A percentile compares a stretch with the other conserved stretches of the same genome.
phyloP scores from a whole-genome alignment of 2,329 filamentous ascomycete genomes.

The Penicillium italicum region DNA sequence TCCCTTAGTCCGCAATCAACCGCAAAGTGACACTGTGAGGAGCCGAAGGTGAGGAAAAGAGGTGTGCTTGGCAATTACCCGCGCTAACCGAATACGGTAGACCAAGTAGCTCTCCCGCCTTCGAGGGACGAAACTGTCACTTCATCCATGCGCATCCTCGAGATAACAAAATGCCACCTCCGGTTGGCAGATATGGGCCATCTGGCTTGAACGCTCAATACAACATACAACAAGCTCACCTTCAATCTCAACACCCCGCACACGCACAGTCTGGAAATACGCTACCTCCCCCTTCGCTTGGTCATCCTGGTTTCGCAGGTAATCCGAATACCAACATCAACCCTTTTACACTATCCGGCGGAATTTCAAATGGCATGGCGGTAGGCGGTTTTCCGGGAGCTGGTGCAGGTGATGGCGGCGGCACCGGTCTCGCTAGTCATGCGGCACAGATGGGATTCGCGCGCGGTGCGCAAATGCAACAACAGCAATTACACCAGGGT shows the following conservation, averaged over 20 bases:
- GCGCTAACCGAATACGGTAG: constrained; percentile 33
- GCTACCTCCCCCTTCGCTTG: constrained; percentile 57
- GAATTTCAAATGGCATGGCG: constrained; percentile 54
- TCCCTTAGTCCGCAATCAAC: constrained; percentile 11
- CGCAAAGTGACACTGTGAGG: constrained; percentile 8
- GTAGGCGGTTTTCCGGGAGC: constrained; percentile 56
- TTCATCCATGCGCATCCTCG: constrained; percentile 15
- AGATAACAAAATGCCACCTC: constrained; percentile 52
- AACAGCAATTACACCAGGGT: constrained; percentile 49
- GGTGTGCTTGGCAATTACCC: constrained; percentile 28
- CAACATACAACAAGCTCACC: constrained; percentile 48
- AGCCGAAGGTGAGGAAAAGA: constrained; percentile 12
- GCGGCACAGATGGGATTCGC: constrained; percentile 84
- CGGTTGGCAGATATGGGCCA: constrained; percentile 56
- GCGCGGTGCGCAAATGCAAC: constrained; percentile 65
- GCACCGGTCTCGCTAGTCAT: constrained; percentile 76
- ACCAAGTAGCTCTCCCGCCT: constrained; percentile 27
- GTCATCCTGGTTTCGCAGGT: constrained; percentile 65
- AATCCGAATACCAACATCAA: constrained; percentile 65
- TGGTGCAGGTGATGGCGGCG: constrained; percentile 53
- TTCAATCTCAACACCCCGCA: constrained; percentile 37
- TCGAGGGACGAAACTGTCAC: constrained; percentile 26
- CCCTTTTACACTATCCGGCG: constrained; percentile 57
- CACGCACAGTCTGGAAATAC: constrained; percentile 46
- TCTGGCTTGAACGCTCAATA: constrained; percentile 59